Evolutionary conservation across 257 asterid genomes (phyloP).

Genomic region (Primulina huaijiensis): DNA sequence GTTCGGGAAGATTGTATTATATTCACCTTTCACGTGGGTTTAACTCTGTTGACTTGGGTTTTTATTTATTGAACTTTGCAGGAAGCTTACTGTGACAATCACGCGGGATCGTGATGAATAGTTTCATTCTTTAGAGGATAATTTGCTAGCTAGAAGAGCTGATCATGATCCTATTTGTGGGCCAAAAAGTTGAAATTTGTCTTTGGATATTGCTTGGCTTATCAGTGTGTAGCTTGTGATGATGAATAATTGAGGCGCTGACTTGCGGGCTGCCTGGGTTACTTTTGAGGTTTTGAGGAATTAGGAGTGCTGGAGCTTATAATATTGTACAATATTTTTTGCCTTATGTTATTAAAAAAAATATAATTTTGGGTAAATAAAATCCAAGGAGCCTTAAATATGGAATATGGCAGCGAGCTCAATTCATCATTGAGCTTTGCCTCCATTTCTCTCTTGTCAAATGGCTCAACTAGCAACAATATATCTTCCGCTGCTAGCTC

Average conservation of each 20-base stretch:
- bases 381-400: slow-evolving; percentile 14
- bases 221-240: neutral
- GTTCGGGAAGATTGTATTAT: too few species aligned
- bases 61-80: neutral
- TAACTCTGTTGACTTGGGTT: neutral
- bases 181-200: neutral
- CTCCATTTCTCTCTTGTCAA: slow-evolving; percentile 57
- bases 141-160: neutral
- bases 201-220: neutral
- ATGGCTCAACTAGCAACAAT: slow-evolving; percentile 42
- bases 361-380: neutral
- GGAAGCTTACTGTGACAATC: neutral
- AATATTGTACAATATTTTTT: slow-evolving; percentile 1
- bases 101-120: neutral
- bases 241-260: slow-evolving; percentile 13
- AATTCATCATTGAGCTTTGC: slow-evolving; percentile 59
- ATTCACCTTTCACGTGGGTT: neutral
- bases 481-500: slow-evolving; percentile 26
- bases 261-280: slow-evolving; percentile 3
- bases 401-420: slow-evolving; percentile 62
- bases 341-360: neutral
- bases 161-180: neutral
- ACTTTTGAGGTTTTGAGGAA: neutral
- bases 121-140: neutral
- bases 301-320: slow-evolving; percentile 33